A percentile compares a stretch with the other conserved stretches of the same genome.
Evolutionary conservation across 306 rosid genomes (phyloP).

Genomic region (Castanea sativa): DNA sequence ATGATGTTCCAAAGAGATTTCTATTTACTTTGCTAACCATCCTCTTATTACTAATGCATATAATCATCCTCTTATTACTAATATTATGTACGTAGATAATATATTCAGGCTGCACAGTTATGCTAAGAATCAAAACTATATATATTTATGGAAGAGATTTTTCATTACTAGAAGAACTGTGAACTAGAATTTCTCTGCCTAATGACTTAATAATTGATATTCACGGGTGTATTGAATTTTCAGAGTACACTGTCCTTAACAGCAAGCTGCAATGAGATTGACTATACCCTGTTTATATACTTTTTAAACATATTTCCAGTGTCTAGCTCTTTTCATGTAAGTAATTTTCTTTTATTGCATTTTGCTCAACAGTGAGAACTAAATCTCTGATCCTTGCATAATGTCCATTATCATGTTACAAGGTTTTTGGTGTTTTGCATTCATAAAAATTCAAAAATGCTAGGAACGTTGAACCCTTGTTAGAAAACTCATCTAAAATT

Average conservation of each 20-base stretch:
- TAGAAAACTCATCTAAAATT: too few relatives aligned
- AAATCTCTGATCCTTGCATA: too few relatives aligned
- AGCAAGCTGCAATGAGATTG: not conserved
- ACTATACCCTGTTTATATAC: not conserved
- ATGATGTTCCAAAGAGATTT: not conserved
- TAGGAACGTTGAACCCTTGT: accelerated
- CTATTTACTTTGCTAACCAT: not conserved
- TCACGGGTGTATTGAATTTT: not conserved
- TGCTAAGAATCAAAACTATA: not conserved
- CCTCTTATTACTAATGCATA: too few relatives aligned
- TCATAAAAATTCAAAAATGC: too few relatives aligned
- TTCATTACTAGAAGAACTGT: not conserved
- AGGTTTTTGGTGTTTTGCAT: too few relatives aligned
- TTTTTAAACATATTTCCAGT: not conserved
- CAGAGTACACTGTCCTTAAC: not conserved
- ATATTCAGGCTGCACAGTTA: not conserved
- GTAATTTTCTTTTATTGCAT: too few relatives aligned
- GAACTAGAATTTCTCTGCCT: not conserved
- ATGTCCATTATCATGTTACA: too few relatives aligned
- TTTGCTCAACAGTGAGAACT: too few relatives aligned
- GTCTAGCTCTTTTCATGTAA: too few relatives aligned
- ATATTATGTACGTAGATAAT: not conserved
- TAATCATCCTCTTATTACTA: not conserved
- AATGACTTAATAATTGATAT: not conserved
- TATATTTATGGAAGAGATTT: not conserved